phyloP scores from a whole-genome alignment of 2,329 filamentous ascomycete species.

The Fusarium decemcellulare region DNA sequence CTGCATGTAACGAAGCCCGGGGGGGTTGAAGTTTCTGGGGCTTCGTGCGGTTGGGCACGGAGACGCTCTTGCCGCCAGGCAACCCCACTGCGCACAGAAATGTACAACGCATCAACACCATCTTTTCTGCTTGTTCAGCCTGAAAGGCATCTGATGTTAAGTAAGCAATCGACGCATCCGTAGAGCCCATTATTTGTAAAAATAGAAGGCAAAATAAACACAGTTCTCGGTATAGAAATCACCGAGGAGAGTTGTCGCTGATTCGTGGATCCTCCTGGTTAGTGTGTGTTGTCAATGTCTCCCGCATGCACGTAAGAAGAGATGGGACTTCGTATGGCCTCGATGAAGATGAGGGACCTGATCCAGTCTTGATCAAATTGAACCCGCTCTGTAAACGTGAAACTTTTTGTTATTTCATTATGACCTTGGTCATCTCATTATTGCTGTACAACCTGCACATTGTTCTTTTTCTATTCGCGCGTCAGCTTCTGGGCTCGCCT shows the following conservation, averaged over 20 bases:
- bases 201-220: background rate
- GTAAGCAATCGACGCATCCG: conserved; percentile 5
- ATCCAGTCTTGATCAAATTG: background rate
- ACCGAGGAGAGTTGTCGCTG: background rate
- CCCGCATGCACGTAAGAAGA: conserved; percentile 4
- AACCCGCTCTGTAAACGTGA: background rate
- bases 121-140: conserved; percentile 37
- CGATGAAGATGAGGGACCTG: background rate
- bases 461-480: conserved; percentile 82
- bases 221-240: background rate
- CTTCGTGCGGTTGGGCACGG: conserved; percentile 63
- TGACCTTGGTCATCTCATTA: conserved; percentile 51
- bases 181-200: conserved; percentile 7
- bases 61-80: conserved; percentile 60
- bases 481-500: conserved; percentile 14
- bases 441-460: conserved; percentile 88
- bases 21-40: conserved; percentile 36
- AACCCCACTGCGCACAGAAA: conserved; percentile 51
- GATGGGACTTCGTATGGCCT: no score
- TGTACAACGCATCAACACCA: conserved; percentile 64
- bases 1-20: conserved; percentile 37
- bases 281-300: background rate
- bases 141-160: conserved; percentile 20
- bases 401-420: conserved; percentile 30
- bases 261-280: background rate